Evolutionary conservation across 2,329 filamentous ascomycete genomes (phyloP).

Genomic region (Aspergillus hiratsukae): DNA sequence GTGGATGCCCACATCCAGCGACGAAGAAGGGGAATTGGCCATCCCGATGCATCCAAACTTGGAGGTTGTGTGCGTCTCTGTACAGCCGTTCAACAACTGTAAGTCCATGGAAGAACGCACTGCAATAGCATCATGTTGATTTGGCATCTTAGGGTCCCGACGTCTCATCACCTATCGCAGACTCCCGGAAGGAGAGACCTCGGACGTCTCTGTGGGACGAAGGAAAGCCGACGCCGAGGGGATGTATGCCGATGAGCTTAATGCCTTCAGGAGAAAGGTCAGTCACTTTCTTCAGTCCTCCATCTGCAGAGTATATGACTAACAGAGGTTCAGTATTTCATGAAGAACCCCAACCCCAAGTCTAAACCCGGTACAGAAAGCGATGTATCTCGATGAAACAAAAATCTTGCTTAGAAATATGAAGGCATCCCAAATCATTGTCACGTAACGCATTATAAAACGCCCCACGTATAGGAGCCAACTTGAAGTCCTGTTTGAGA

Average conservation of each 20-base stretch:
- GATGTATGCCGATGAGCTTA: slow-evolving; percentile 60
- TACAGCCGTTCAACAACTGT: slow-evolving; percentile 89
- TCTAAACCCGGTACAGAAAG: slow-evolving; percentile 3
- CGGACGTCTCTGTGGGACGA: slow-evolving; percentile 31
- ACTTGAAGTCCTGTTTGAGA: background rate
- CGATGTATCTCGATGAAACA: slow-evolving; percentile 1
- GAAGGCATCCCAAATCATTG: background rate
- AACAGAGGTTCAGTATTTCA: slow-evolving; percentile 12
- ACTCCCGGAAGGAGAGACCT: slow-evolving; percentile 53
- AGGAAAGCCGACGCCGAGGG: slow-evolving; percentile 34
- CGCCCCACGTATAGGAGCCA: background rate
- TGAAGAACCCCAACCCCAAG: slow-evolving; percentile 2
- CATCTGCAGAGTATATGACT: background rate
- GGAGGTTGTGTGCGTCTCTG: slow-evolving; percentile 68
- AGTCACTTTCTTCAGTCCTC: background rate
- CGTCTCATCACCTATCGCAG: slow-evolving; percentile 82
- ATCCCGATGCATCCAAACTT: slow-evolving; percentile 74
- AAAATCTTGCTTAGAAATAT: background rate
- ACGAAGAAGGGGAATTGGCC: slow-evolving; percentile 69
- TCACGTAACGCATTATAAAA: background rate
- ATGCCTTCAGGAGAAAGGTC: slow-evolving; percentile 59
- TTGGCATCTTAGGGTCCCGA: slow-evolving; percentile 63
- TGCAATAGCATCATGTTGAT: background rate
- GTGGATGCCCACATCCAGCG: slow-evolving; percentile 94
- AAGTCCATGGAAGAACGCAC: slow-evolving; percentile 11